phyloP scores from a whole-genome alignment of 345 rosid genomes.

The Camelina laxa region DNA sequence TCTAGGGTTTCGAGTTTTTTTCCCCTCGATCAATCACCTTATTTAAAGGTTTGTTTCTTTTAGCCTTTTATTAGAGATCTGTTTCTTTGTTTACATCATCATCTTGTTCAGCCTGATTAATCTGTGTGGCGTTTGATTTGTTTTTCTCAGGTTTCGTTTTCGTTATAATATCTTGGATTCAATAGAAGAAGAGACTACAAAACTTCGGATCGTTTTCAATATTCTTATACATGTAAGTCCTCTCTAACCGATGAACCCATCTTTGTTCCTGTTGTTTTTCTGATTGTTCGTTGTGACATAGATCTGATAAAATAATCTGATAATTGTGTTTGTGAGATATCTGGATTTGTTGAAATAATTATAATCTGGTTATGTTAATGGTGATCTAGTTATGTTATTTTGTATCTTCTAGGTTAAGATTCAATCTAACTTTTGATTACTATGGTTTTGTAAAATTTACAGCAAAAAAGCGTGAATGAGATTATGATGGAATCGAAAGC shows the following conservation, averaged over 20 bases:
- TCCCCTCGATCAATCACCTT: neutral
- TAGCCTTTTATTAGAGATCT: conserved; percentile 1
- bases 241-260: neutral
- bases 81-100: neutral
- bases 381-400: too few relatives aligned
- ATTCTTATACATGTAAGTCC: conserved; percentile 32
- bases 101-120: conserved; percentile 3
- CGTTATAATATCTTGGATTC: neutral
- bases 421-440: neutral
- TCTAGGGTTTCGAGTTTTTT: conserved; percentile 14
- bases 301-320: too few relatives aligned
- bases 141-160: conserved; percentile 40
- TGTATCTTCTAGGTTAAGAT: neutral
- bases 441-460: neutral
- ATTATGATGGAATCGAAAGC: conserved; percentile 71
- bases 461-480: conserved; percentile 62
- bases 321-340: neutral
- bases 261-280: neutral
- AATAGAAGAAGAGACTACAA: neutral
- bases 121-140: conserved; percentile 7
- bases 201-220: conserved; percentile 25
- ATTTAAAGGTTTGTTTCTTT: conserved; percentile 30
- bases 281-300: too few relatives aligned
- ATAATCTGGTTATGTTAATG: neutral
- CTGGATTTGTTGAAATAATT: neutral